Evolutionary conservation across 495 filamentous ascomycete species (phyloP), one percentile per base, ranked within the genome.

Genomic region (Friedmanniomyces simplex): DNA sequence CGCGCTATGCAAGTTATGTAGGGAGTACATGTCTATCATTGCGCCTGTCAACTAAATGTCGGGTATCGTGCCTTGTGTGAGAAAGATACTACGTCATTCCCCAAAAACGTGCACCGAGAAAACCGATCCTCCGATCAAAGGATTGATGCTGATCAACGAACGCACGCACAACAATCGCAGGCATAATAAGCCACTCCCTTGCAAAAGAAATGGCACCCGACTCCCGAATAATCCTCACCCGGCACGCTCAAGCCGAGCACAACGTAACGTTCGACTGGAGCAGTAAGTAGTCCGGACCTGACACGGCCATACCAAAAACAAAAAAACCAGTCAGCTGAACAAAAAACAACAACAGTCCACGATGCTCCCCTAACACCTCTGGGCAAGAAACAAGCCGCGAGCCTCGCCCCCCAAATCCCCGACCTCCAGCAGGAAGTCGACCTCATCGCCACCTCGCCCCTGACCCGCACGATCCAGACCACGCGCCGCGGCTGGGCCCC

Each of bases 161-260:
- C 3, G 28, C 10, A 32, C 28, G 4, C 3, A 32, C 28, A 32
- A 5, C 39, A 5, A 43, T 20, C 39, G 14, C 14, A 16, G 18
- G 14, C 39, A 13, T 16, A 43, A 37, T 37, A 16, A 16, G 14
- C 14, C 39, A 16, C 39, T n/a, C 39, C 4, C 28, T 32, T 32
- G 10, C 18, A 2, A 43, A 10, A 52, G 52, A 3, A 14, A 62
- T 62, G 59, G 59, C 59, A 5, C 59, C 59, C 22, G 8, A 53
- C 54, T 49, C 37, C 41, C 48, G 54, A 10, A 57, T 62, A n/a
- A 59, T 56, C 50, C 42, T 62, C 45, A 58, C 54, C 8, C 46
- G 59, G 7, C 59, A 62, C 37, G 59, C 59, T 0, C 59, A 62
- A 28, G 59, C 59, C n/a, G 59, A 62, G 49, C 54, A 62, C 50